phyloP scores from a whole-genome alignment of 441 rosid species.

The Capsella rubella region DNA sequence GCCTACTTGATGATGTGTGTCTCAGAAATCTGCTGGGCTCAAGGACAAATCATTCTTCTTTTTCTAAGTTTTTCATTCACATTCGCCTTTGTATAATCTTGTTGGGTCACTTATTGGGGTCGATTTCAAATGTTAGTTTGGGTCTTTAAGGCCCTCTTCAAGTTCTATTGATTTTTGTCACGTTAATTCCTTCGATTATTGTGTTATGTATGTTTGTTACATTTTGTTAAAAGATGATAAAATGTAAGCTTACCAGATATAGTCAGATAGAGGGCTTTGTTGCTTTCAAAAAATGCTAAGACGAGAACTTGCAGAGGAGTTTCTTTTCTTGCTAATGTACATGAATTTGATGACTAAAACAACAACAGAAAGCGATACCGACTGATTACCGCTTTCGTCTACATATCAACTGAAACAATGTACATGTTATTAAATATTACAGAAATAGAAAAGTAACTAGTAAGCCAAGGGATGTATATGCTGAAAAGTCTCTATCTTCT shows the following conservation, averaged over 20 bases:
- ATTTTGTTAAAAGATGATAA: too few relatives aligned
- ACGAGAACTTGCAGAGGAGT: not conserved
- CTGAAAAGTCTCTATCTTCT: conserved; percentile 27
- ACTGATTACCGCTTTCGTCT: conserved; percentile 29
- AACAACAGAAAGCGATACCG: conserved; percentile 37
- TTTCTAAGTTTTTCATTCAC: not conserved
- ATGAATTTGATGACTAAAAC: conserved; percentile 39
- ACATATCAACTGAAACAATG: conserved; percentile 40
- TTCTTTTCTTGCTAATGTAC: conserved; percentile 34
- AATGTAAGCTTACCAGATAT: not conserved
- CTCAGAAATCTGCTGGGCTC: conserved; percentile 30
- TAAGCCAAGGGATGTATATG: conserved; percentile 9
- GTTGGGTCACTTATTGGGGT: conserved; percentile 33
- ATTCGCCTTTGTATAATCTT: not conserved
- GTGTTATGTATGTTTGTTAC: too few relatives aligned
- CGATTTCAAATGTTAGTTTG: conserved; percentile 13
- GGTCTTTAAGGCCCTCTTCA: conserved; percentile 40
- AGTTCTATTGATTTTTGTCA: not conserved
- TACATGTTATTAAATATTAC: conserved; percentile 40
- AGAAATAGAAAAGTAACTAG: conserved; percentile 12
- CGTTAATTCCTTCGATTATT: not conserved
- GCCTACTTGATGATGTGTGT: conserved; percentile 38
- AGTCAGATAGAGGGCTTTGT: not conserved
- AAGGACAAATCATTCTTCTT: not conserved
- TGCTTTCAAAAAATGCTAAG: conserved; percentile 7